phyloP scores from a whole-genome alignment of 768 basidiomycete species.

The Nidularia sp. region DNA sequence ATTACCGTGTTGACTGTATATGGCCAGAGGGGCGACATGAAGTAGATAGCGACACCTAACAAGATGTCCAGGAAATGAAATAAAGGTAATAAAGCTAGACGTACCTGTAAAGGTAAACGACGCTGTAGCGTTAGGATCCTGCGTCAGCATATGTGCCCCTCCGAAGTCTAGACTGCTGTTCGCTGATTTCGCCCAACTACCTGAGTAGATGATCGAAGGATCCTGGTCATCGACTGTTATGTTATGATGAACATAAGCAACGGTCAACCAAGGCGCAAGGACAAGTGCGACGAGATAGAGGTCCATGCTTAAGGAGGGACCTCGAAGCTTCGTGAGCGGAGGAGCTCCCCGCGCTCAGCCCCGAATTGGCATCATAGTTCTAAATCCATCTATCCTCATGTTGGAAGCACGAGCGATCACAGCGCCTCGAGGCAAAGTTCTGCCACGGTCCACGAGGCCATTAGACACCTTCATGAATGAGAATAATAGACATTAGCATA shows the following conservation, averaged over 20 bases:
- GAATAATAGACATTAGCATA: no score
- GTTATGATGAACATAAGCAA: slow-evolving; percentile 19
- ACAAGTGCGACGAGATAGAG: slow-evolving; percentile 7
- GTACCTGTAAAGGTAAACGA: slow-evolving; percentile 26
- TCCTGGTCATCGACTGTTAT: slow-evolving; percentile 27
- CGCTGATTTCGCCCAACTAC: slow-evolving; percentile 24
- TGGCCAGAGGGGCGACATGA: slow-evolving; percentile 41
- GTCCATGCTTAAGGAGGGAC: neutral
- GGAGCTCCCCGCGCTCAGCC: neutral
- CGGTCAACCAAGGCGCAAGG: neutral
- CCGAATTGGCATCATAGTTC: neutral
- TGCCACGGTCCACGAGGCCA: no score
- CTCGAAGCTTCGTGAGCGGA: neutral
- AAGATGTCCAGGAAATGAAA: neutral
- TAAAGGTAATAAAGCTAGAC: no score
- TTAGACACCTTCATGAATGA: no score
- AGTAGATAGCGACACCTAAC: slow-evolving; percentile 40
- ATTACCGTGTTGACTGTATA: slow-evolving; percentile 37
- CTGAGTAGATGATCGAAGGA: slow-evolving; percentile 22
- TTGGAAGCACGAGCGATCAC: slow-evolving; percentile 1
- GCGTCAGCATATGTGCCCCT: slow-evolving; percentile 23
- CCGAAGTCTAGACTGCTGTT: slow-evolving; percentile 27
- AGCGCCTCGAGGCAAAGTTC: neutral
- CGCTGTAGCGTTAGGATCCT: slow-evolving; percentile 31
- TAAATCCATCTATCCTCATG: slow-evolving; percentile 3